Base-by-base conservation (phyloP, 768 basidiomycete genomes). In the Candolleomyces efflorescens region DNA sequence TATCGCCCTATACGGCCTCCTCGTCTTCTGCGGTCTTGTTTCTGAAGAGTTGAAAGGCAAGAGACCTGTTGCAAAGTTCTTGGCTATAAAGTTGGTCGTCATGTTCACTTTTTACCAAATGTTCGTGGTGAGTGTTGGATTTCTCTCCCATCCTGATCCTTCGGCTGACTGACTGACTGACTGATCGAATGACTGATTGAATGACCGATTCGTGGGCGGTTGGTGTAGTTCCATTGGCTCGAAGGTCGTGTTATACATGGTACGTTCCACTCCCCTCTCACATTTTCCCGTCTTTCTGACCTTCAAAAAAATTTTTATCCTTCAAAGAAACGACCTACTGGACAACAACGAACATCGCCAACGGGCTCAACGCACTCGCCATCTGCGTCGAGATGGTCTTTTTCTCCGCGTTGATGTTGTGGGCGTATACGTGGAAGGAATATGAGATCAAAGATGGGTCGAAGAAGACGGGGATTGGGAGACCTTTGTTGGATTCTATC, bases 51-150 rank as follows among this genome's bases (percentile, higher is more conserved):
- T 96, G n/a, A 73, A 65, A 55, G 90, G 87, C 36, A 79, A 84
- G 17, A 79, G 87, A 24, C 94, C 93, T 24, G 73, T 94, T 26
- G 83, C 87, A 23, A 95, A 95, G 75, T 96, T 96, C 69, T 67
- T 95, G 60, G 75, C 84, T 2, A 94, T 96, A 75, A 95, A 95
- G 70, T 73, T 90, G 27, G 89, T 92, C 49, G 89, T 93, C 45
- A 85, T 93, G 83, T 85, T 89, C 68, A 93, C 92, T 0, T 94
- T 91, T 70, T 96, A 94, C 69, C 94, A 94, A 65, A 78, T 81
- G 1, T 89, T 92, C 64, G 70, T 91, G 52, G 86, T 89, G 64
- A 54, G 86, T 73, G 17, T 17, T 5, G 18, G 23, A 22, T 44
- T 49, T 36, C 26, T 27, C 15, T 23, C 11, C 38, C 45, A 12